Conservation (phyloP, 2,329 filamentous ascomycete genomes). For the Aspergillus ibericus region DNA sequence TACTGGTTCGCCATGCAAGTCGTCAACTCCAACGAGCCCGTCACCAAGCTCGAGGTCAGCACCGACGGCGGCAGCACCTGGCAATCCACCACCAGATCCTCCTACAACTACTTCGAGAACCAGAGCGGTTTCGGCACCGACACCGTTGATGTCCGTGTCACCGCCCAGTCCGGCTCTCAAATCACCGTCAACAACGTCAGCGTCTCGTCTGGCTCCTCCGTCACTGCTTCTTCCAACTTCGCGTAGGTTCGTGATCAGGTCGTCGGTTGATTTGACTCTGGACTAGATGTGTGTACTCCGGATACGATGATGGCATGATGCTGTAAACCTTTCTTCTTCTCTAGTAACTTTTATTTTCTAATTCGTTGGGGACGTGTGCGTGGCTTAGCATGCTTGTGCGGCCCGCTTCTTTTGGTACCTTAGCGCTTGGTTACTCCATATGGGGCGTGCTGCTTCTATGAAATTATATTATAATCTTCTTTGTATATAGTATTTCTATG, state of each 20-base stretch:
- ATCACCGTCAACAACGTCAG: conserved; percentile 55
- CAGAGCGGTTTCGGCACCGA: conserved; percentile 56
- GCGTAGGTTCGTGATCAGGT: neutral
- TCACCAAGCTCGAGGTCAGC: conserved; percentile 60
- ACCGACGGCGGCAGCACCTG: conserved; percentile 61
- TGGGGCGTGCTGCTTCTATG: neutral
- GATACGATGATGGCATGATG: neutral
- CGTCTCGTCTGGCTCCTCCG: conserved; percentile 15
- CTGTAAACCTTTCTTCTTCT: neutral
- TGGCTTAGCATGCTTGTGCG: neutral
- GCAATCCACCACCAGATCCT: conserved; percentile 54
- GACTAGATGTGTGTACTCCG: neutral
- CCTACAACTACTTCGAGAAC: conserved; percentile 65
- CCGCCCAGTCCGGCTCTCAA: conserved; percentile 52
- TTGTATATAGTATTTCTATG: neutral
- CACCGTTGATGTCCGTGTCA: conserved; percentile 58
- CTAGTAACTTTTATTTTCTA: neutral
- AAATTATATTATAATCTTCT: neutral
- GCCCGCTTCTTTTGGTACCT: neutral
- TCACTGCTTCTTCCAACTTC: conserved; percentile 28
- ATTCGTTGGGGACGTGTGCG: neutral
- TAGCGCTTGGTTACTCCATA: neutral
- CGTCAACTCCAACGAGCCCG: conserved; percentile 60
- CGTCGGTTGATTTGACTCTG: neutral
- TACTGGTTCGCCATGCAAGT: conserved; percentile 66